Conservation (phyloP, 2,329 filamentous ascomycete genomes). For the Aspergillus caelatus region DNA sequence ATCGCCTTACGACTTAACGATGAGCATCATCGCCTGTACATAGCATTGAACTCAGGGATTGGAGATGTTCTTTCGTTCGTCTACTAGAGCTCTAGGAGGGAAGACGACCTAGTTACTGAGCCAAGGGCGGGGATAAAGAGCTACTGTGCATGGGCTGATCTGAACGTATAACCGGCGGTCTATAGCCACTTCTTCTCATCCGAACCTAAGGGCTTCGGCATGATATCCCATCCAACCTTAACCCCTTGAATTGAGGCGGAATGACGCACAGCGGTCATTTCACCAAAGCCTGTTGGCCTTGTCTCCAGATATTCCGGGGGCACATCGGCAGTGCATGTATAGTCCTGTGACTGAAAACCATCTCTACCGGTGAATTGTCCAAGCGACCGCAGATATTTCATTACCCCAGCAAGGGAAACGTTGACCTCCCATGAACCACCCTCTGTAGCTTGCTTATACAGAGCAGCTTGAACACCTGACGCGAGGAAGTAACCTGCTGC, state of each 20-base stretch:
- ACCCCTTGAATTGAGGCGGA: constrained; percentile 51
- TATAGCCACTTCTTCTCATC: constrained; percentile 36
- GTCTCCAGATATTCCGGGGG: constrained; percentile 46
- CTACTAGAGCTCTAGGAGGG: not conserved
- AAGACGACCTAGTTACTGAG: no score
- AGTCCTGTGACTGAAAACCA: constrained; percentile 48
- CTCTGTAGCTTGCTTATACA: constrained; percentile 50
- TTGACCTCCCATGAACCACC: constrained; percentile 57
- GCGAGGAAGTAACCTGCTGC: constrained; percentile 59
- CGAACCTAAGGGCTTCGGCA: constrained; percentile 55
- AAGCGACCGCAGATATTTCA: constrained; percentile 59
- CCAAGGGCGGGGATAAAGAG: not conserved
- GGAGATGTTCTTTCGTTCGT: not conserved
- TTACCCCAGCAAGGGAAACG: constrained; percentile 58
- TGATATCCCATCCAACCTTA: constrained; percentile 53
- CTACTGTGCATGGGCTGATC: not conserved
- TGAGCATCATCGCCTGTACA: not conserved
- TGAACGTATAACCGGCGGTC: not conserved
- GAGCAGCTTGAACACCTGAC: constrained; percentile 54
- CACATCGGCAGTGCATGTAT: constrained; percentile 33
- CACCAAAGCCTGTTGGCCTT: constrained; percentile 50
- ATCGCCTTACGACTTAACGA: not conserved
- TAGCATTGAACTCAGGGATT: not conserved
- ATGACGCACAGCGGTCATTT: constrained; percentile 53
- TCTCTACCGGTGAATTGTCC: constrained; percentile 51